Evolutionary conservation across 2,329 filamentous ascomycete species (phyloP), one percentile per base, ranked within the genome.

Genomic region (Colletotrichum lupini): DNA sequence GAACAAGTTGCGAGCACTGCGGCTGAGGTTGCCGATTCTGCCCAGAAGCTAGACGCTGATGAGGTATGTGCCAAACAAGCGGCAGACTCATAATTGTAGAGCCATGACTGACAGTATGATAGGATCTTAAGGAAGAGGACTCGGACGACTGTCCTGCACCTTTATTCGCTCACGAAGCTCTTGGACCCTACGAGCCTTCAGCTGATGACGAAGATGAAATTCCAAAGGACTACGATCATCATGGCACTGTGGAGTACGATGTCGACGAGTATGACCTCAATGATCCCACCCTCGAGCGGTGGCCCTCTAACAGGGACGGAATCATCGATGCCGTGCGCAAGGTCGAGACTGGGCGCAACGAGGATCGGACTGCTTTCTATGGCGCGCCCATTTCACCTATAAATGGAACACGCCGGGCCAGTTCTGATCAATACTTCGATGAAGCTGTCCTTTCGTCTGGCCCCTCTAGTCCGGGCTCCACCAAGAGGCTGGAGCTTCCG

Each of bases 271-370:
- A 82, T 30, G 86, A 88, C 60, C 72, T 85, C 2, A 82, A 85
- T 59, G 87, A 89, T 62, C 86, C 87, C 1, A 87, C 83, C 0
- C 78, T 89, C 9, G 87, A 88, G 73, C 80, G 77, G 22, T 88
- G 88, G 74, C 87, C 87, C 2, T 86, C 83, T 1, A 83, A 84
- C 63, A 81, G 82, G 19, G 79, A 81, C 0, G 85, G 84, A 6
- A 86, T 88, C 62, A 78, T 88, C 14, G 82, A 84, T 60, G 81
- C 84, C 1, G 80, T 89, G 16, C 83, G 85, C 7, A 85, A 84
- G 64, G 83, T 89, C 16, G 84, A 84, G 68, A 86, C 84, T 0
- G 83, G 85, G 55, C 80, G 85, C 0, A 80, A 81, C 52, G 84
- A 83, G 57, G 84, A 87, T 42, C 79, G 81, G 32, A 77, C 82